Evolutionary conservation across 2,329 filamentous ascomycete species (phyloP).

Genomic region (Stagonosporopsis chrysanthemi): DNA sequence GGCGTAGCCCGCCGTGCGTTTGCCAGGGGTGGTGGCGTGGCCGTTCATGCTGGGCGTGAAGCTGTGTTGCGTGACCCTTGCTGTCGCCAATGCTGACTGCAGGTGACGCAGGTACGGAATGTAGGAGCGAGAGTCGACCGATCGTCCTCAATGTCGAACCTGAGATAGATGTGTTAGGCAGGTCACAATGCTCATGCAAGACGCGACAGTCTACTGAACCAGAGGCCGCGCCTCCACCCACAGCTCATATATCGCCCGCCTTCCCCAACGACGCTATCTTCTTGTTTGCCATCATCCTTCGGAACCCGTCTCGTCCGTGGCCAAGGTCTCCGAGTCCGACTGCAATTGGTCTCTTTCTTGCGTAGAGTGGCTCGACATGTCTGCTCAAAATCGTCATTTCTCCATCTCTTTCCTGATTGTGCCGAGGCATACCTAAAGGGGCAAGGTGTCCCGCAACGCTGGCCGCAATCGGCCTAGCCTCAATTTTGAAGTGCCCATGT

Average conservation of each 20-base stretch:
- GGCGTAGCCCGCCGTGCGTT: slow-evolving; percentile 21
- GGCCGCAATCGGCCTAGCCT: slow-evolving; percentile 11
- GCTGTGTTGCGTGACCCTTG: not conserved
- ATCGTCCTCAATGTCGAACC: not conserved
- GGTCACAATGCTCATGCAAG: not conserved
- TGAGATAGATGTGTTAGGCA: not conserved
- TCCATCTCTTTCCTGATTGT: slow-evolving; percentile 2
- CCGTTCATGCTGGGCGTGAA: slow-evolving; percentile 29
- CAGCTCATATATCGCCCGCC: slow-evolving; percentile 7
- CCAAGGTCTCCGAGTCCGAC: slow-evolving; percentile 15
- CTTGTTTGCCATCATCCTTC: not conserved
- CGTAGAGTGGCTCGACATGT: slow-evolving; percentile 1
- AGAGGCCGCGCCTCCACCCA: not conserved
- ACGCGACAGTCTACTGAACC: not conserved
- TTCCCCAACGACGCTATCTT: not conserved
- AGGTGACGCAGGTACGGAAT: slow-evolving; percentile 1
- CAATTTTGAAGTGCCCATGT: not conserved
- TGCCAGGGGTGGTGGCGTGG: slow-evolving; percentile 18
- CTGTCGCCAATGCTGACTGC: slow-evolving; percentile 14
- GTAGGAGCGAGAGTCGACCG: slow-evolving; percentile 2
- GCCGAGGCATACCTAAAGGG: slow-evolving; percentile 6
- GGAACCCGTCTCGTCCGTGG: slow-evolving; percentile 6
- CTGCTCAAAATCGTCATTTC: slow-evolving; percentile 11
- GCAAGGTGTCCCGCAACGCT: slow-evolving; percentile 4
- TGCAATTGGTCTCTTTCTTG: slow-evolving; percentile 1